Evolutionary conservation across 345 rosid genomes (phyloP).

Genomic region (Dipteronia sinensis): DNA sequence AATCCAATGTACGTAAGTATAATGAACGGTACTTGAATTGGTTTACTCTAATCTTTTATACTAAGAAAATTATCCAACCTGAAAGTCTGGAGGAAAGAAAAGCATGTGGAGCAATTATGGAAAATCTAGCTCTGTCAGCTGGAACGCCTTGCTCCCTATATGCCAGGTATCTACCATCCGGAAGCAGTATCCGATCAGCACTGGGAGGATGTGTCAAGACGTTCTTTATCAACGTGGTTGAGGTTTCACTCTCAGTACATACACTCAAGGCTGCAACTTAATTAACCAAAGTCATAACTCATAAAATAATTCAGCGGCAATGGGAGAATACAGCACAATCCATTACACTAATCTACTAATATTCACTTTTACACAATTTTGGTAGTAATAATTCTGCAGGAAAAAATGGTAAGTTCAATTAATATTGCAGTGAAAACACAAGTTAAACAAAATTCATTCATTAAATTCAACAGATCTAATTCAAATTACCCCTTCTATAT

Average conservation of each 20-base stretch:
- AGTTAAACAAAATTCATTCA: background rate
- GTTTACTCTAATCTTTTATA: constrained; percentile 2
- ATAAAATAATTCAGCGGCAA: constrained; percentile 6
- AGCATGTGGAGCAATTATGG: constrained; percentile 57
- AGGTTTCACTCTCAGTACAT: constrained; percentile 29
- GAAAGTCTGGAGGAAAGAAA: constrained; percentile 75
- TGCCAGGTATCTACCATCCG: constrained; percentile 73
- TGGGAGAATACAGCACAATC: background rate
- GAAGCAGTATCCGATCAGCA: constrained; percentile 63
- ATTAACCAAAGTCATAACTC: constrained; percentile 2
- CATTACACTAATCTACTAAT: background rate
- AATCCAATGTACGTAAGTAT: background rate
- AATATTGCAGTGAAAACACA: background rate
- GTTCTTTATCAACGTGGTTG: constrained; percentile 40
- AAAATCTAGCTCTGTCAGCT: constrained; percentile 54
- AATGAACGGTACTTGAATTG: background rate
- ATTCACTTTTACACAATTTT: background rate
- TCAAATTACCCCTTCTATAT: background rate
- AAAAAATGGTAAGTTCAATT: background rate
- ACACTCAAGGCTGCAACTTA: constrained; percentile 46
- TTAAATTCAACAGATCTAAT: background rate
- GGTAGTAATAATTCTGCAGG: background rate
- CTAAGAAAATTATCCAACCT: constrained; percentile 38
- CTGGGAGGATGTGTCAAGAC: constrained; percentile 60
- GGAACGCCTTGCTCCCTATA: constrained; percentile 63